A percentile compares a stretch with the other conserved stretches of the same genome.
These are phyloP conservation scores for Cryphonectria parasitica DNA, from an alignment of 2,329 filamentous ascomycete genomes.

Conservation along the genomic window DNA sequence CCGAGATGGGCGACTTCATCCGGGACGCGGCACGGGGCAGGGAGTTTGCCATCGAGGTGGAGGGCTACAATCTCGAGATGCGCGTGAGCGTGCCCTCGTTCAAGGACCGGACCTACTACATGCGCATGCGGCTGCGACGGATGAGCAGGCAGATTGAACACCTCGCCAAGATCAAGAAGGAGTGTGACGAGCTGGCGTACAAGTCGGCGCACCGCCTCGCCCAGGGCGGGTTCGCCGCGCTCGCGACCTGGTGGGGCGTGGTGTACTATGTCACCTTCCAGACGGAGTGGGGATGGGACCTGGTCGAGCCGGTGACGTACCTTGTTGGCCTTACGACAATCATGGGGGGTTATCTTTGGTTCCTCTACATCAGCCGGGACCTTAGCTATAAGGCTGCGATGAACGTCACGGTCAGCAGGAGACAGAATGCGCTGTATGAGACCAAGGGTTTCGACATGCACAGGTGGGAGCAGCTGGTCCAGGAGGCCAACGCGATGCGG, in stretches of 20 bases:
- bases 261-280: constrained; percentile 75
- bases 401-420: constrained; percentile 80
- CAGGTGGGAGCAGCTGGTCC: constrained; percentile 77
- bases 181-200: constrained; percentile 80
- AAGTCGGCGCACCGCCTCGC: constrained; percentile 78
- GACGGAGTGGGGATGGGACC: constrained; percentile 85
- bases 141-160: constrained; percentile 69
- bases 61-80: constrained; percentile 68
- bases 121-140: constrained; percentile 75
- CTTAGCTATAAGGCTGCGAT: constrained; percentile 85
- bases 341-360: constrained; percentile 92
- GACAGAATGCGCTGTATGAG: constrained; percentile 78
- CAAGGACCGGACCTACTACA: constrained; percentile 86
- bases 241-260: constrained; percentile 78
- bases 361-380: constrained; percentile 89
- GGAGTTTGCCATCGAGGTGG: constrained; percentile 83
- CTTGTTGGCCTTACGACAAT: constrained; percentile 83
- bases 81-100: constrained; percentile 84
- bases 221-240: constrained; percentile 73
- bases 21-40: constrained; percentile 82
- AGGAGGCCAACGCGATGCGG: constrained; percentile 77
- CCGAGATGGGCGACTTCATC: constrained; percentile 93
- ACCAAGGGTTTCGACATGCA: constrained; percentile 73
- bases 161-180: constrained; percentile 74
- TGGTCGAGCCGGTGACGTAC: constrained; percentile 90